phyloP scores from a whole-genome alignment of 495 filamentous ascomycete genomes.

The Massariosphaeria phaeospora region DNA sequence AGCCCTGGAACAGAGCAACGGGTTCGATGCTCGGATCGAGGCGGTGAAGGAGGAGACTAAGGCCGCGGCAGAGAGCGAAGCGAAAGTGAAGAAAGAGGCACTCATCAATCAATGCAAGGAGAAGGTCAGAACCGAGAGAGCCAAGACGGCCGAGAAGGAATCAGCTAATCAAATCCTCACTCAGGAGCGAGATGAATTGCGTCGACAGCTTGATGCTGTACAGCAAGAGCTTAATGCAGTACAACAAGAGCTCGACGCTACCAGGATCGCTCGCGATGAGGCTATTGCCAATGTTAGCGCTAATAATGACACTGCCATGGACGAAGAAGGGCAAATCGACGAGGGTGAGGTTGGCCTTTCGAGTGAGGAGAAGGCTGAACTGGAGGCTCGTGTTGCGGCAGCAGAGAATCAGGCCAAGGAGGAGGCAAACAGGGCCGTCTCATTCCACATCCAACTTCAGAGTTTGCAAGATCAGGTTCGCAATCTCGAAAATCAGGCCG shows the following conservation, averaged over 20 bases:
- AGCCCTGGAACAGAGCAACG: slow-evolving; percentile 52
- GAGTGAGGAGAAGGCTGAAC: slow-evolving; percentile 29
- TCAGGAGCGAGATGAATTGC: slow-evolving; percentile 45
- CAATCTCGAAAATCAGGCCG: slow-evolving; percentile 47
- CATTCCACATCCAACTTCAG: slow-evolving; percentile 29
- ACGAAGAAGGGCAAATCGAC: slow-evolving; percentile 39
- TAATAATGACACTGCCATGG: slow-evolving; percentile 24
- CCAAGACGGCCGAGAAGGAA: slow-evolving; percentile 48
- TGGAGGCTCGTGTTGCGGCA: slow-evolving; percentile 37
- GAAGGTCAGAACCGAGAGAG: slow-evolving; percentile 45
- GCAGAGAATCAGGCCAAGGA: slow-evolving; percentile 48
- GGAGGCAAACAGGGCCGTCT: slow-evolving; percentile 37
- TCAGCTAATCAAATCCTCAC: slow-evolving; percentile 41
- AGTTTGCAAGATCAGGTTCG: slow-evolving; percentile 21
- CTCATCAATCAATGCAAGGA: slow-evolving; percentile 59
- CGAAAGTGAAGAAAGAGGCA: slow-evolving; percentile 39
- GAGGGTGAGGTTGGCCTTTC: slow-evolving; percentile 27
- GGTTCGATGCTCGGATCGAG: slow-evolving; percentile 50
- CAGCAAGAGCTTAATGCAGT: slow-evolving; percentile 36
- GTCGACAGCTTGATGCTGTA: slow-evolving; percentile 20
- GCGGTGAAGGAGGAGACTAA: slow-evolving; percentile 45
- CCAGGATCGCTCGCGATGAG: slow-evolving; percentile 24
- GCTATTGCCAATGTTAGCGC: slow-evolving; percentile 23
- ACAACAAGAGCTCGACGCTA: slow-evolving; percentile 38
- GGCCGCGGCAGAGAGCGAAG: slow-evolving; percentile 7